phyloP scores from a whole-genome alignment of 805 yeast species.

The Hemisphaericaspora nanyangensis region DNA sequence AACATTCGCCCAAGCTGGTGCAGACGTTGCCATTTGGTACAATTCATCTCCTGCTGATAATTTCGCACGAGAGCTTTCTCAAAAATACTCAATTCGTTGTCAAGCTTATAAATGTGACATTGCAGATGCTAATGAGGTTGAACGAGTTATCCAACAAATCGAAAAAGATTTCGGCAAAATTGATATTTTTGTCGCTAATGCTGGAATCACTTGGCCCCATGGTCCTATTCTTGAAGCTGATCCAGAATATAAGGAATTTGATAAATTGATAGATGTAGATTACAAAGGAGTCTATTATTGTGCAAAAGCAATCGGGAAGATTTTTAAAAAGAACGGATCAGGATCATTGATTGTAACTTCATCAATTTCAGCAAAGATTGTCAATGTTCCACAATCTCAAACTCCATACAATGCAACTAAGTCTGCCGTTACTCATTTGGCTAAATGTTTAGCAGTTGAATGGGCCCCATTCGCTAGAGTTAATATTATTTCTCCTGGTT shows the following conservation, averaged over 20 bases:
- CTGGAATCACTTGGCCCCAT: slow-evolving; percentile 46
- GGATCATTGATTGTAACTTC: slow-evolving; percentile 77
- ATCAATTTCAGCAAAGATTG: slow-evolving; percentile 88
- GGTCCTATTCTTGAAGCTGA: slow-evolving; percentile 38
- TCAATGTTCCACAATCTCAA: slow-evolving; percentile 81
- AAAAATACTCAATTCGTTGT: slow-evolving; percentile 56
- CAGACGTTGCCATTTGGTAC: slow-evolving; percentile 39
- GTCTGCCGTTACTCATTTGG: slow-evolving; percentile 59
- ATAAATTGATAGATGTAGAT: slow-evolving; percentile 68
- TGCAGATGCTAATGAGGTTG: slow-evolving; percentile 34
- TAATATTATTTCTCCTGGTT: slow-evolving; percentile 62
- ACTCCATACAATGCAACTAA: slow-evolving; percentile 84
- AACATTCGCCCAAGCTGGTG: slow-evolving; percentile 37
- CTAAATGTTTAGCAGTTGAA: slow-evolving; percentile 77
- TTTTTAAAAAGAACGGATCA: slow-evolving; percentile 66
- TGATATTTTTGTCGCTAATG: slow-evolving; percentile 45
- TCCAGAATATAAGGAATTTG: slow-evolving; percentile 58
- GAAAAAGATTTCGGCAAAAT: slow-evolving; percentile 32
- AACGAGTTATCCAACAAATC: slow-evolving; percentile 27
- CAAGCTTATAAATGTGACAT: slow-evolving; percentile 48
- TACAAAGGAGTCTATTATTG: slow-evolving; percentile 78
- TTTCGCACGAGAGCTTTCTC: slow-evolving; percentile 20
- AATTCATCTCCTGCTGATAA: slow-evolving; percentile 42
- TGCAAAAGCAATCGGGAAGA: slow-evolving; percentile 67
- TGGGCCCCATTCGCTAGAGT: slow-evolving; percentile 80